A percentile compares a stretch with the other conserved stretches of the same genome.
These are phyloP conservation scores for Trichoderma koningiopsis DNA, from an alignment of 2,329 filamentous ascomycete species.

Conservation along the genomic window DNA sequence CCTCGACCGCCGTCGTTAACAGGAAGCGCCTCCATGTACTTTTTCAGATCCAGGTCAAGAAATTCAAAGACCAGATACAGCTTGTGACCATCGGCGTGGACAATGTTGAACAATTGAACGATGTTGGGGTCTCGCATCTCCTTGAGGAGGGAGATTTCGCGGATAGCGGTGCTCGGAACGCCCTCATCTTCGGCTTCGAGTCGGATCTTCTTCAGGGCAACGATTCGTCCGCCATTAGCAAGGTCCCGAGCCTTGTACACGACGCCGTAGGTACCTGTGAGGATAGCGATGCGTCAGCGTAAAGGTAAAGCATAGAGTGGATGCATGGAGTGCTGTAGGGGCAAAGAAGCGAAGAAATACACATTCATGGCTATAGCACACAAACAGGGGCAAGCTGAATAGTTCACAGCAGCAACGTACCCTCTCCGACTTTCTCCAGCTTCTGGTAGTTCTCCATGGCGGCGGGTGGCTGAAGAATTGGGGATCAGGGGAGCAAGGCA, in stretches of 20 bases:
- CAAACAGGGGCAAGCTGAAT: background rate
- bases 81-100: conserved; percentile 93
- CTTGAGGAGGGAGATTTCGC: conserved; percentile 91
- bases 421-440: conserved; percentile 94
- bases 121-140: conserved; percentile 94
- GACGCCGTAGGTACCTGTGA: conserved; percentile 84
- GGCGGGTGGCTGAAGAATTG: conserved; percentile 8
- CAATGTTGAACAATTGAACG: conserved; percentile 84
- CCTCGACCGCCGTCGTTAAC: conserved; percentile 82
- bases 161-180: conserved; percentile 88
- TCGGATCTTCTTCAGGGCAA: conserved; percentile 92
- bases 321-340: background rate
- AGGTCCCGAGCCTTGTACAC: conserved; percentile 94
- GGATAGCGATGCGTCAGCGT: conserved; percentile 19
- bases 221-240: conserved; percentile 77
- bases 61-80: conserved; percentile 92
- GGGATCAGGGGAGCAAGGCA: background rate
- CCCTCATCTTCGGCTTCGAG: conserved; percentile 95
- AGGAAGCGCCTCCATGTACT: conserved; percentile 91
- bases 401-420: conserved; percentile 50
- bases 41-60: conserved; percentile 89
- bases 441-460: conserved; percentile 95
- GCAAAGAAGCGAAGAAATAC: background rate
- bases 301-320: background rate
- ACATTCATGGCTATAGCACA: background rate